These are phyloP conservation scores for Xanthoconium stramineum DNA, from an alignment of 768 basidiomycete genomes.

Conservation along the genomic window DNA sequence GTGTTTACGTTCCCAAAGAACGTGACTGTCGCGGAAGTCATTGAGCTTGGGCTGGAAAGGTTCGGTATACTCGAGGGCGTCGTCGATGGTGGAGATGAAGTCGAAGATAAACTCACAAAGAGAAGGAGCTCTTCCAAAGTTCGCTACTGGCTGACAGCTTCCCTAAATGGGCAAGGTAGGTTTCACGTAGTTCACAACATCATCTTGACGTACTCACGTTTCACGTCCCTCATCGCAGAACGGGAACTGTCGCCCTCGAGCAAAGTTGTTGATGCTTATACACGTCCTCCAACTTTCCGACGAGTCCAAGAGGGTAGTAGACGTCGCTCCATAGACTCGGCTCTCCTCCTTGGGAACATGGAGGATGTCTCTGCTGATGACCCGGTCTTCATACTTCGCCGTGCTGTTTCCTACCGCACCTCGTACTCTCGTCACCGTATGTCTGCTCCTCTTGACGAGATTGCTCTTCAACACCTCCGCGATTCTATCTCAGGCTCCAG, in stretches of 20 bases:
- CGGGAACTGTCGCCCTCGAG: conserved; percentile 74
- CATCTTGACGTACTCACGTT: conserved; percentile 5
- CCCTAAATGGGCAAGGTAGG: conserved; percentile 62
- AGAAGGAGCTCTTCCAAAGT: conserved; percentile 75
- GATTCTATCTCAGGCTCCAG: conserved; percentile 62
- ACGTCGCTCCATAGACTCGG: conserved; percentile 84
- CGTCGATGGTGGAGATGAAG: conserved; percentile 96
- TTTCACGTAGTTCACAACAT: not conserved
- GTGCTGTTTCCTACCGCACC: conserved; percentile 70
- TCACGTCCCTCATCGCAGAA: conserved; percentile 46
- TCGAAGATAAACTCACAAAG: conserved; percentile 89
- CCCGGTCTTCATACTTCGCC: conserved; percentile 86
- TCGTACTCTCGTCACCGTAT: conserved; percentile 67
- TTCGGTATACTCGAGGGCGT: conserved; percentile 98
- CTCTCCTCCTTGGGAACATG: conserved; percentile 60
- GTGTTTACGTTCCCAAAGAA: conserved; percentile 93
- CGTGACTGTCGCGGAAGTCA: conserved; percentile 93
- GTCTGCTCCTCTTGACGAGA: conserved; percentile 79
- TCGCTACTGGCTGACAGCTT: conserved; percentile 73
- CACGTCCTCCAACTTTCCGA: conserved; percentile 68
- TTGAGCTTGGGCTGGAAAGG: conserved; percentile 86
- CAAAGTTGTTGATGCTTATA: conserved; percentile 81
- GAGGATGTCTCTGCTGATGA: conserved; percentile 82
- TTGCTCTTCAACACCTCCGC: conserved; percentile 69
- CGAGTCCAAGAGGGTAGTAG: conserved; percentile 57